These are phyloP conservation scores for Aegilops sharonensis DNA, from an alignment of 176 grass and related monocot genomes.

Conservation along the genomic window DNA sequence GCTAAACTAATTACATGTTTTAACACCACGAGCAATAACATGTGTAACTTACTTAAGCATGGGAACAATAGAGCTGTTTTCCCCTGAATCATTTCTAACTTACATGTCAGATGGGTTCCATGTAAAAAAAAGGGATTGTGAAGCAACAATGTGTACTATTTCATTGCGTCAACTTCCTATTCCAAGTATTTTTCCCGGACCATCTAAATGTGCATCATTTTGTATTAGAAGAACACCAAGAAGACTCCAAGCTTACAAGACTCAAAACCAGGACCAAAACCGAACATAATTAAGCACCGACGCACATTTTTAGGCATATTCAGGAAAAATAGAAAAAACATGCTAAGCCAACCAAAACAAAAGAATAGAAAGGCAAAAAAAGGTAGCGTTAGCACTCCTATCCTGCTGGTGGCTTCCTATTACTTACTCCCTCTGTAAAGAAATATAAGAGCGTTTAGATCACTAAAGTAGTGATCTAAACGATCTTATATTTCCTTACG, in stretches of 20 bases:
- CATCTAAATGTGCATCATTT: neutral
- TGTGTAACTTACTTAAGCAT: neutral
- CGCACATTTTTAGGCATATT: no score
- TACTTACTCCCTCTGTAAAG: no score
- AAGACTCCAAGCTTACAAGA: neutral
- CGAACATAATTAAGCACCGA: neutral
- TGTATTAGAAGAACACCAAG: neutral
- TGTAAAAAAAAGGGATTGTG: neutral
- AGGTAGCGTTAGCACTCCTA: neutral
- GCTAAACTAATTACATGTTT: constrained; percentile 5
- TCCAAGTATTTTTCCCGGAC: no score
- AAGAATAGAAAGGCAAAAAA: neutral
- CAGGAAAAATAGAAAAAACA: no score
- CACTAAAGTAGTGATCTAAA: no score
- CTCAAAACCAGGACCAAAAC: no score
- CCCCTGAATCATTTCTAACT: neutral
- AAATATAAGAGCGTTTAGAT: no score
- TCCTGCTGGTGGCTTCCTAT: neutral
- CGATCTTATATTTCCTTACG: no score
- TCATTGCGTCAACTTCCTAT: no score
- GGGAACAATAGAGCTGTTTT: neutral
- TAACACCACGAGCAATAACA: neutral
- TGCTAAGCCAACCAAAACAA: no score
- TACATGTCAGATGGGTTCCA: neutral
- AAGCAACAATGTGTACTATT: neutral